Conservation (phyloP, 352 stramenopile species). For the Thraustotheca clavata region DNA sequence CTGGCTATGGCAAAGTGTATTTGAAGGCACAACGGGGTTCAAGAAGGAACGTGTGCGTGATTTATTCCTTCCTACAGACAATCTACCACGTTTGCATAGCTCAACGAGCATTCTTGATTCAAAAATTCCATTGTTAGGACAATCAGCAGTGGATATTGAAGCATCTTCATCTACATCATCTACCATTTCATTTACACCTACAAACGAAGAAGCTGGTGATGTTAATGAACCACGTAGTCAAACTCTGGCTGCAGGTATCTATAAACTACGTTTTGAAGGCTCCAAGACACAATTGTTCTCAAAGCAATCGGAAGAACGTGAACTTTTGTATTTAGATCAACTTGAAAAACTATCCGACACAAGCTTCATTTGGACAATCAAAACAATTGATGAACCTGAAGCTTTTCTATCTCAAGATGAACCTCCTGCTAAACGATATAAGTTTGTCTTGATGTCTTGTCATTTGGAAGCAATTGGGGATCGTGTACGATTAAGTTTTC, state of each 20-base stretch:
- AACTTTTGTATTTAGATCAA: constrained; percentile 12
- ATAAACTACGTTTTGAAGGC: no score
- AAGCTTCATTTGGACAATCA: background rate
- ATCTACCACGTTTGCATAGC: background rate
- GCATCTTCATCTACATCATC: background rate
- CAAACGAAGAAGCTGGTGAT: background rate
- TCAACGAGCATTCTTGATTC: background rate
- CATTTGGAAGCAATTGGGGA: constrained; percentile 10
- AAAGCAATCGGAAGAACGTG: background rate
- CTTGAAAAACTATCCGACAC: background rate
- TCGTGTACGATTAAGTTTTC: constrained; percentile 12
- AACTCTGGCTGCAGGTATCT: no score
- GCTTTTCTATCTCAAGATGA: background rate
- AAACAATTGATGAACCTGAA: constrained; percentile 1
- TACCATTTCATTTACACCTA: background rate
- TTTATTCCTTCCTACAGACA: no score
- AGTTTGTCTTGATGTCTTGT: constrained; percentile 5
- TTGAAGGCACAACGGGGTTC: background rate
- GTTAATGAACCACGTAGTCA: background rate
- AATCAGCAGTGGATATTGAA: background rate
- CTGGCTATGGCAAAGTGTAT: background rate
- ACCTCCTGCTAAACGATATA: background rate
- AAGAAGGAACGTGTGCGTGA: background rate
- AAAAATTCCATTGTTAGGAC: background rate
- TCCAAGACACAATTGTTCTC: background rate